Evolutionary conservation across 768 basidiomycete genomes (phyloP), one percentile per base, ranked within the genome.

Genomic region (Daedaleopsis nitida): DNA sequence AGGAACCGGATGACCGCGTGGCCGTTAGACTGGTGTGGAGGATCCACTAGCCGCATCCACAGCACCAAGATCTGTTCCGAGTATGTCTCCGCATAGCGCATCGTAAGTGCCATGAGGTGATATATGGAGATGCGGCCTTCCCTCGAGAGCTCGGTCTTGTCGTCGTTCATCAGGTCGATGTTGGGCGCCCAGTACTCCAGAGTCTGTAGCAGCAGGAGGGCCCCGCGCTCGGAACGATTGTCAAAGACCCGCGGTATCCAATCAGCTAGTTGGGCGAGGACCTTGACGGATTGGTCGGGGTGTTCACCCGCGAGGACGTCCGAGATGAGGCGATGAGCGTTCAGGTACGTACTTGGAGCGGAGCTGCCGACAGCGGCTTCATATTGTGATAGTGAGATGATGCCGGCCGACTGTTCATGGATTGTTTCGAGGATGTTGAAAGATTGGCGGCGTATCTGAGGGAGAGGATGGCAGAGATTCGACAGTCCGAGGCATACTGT

Each of bases 151-250:
- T 75, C 76, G 2, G 81, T 79, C 59, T 80, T 81, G 60, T 85
- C 84, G 56, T 87, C 84, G 1, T 79, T 76, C 73, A 87, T 82
- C 21, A 94, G 80, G 59, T 88, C 83, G 70, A 96, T 83, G 68
- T 86, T 85, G 11, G 86, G 80, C 38, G 93, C 81, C 95, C 96
- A 98, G 63, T 86, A 84, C 69, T 93, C 91, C 58, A 97, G 73
- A 68, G 88, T 86, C 71, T 91, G 88, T 3, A 98, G 77, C 44
- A 94, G 78, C 11, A 91, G 76, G 48, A 90, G 73, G 11, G 78
- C 79, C 12, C 77, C 78, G 64, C 63, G 80, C 75, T 67, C 82
- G 70, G 64, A 79, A 9, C 84, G 81, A n/a, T 74, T 69, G 49
- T 78, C 77, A 60, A 79, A 80, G 23, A 92, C 73, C 57, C 84